Evolutionary conservation across 805 yeast genomes (phyloP), one percentile per base, ranked within the genome.

Genomic region (Ogataea angusta): DNA sequence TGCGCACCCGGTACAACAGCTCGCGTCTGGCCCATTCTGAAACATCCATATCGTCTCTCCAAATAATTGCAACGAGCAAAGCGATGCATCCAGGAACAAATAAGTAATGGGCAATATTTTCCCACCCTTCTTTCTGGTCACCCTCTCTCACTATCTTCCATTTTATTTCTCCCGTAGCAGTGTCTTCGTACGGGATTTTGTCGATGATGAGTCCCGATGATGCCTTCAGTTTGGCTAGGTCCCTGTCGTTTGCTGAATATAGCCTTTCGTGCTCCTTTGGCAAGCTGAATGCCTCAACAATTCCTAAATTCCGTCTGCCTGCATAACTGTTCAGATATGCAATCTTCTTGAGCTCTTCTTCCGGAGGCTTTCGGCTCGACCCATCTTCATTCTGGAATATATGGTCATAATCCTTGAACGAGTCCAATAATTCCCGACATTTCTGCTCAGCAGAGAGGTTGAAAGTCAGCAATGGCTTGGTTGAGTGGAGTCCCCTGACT

Each of bases 11-110:
- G 61, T 82, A 73, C 55, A 85, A 71, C 63, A 86, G 75, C 68
- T 86, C 95, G 60, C 84, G 78, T 60, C 78, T 76, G 29, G 95
- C 95, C 95, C 95, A 86, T 54, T 80, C 85, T 45, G 73, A 67
- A 40, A 78, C 64, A 47, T 70, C 71, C 53, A 56, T 55, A 42
- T 72, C 74, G 44, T 73, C 75, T 48, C 75, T 69, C 64, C 76
- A 79, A 34, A 74, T 52, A 44, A 73, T 63, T 14, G 73, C 63
- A 27, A 70, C 78, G 39, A 79, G 68, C 33, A 84, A 64, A 48
- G 79, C 68, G 35, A 77, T 67, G 57, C 83, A 69, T 18, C 80
- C 78, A 14, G 95, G 95, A 44, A 86, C 74, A 50, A 82, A 83
- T 40, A 81, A 68, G 62, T 75, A 82, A 66, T 81, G 85, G 54